Percentiles rank a stretch among this genome's conserved stretches.
Evolutionary conservation across 345 rosid genomes (phyloP).

Genomic region (Eucalyptus leucophloia): DNA sequence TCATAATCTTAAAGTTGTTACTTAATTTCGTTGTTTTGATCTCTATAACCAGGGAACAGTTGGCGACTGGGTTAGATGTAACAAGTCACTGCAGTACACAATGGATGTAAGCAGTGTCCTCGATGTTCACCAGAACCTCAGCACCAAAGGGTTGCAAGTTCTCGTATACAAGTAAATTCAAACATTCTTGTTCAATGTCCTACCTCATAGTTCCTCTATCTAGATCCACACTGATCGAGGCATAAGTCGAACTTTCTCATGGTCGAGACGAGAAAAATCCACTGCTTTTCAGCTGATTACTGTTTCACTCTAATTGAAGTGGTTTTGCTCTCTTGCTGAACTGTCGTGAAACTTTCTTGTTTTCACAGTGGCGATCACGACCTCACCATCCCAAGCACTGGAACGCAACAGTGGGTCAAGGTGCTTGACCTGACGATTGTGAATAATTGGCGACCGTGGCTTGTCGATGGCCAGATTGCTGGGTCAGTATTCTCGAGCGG

Average conservation of each 20-base stretch:
- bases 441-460: constrained; percentile 10
- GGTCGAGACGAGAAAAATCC: neutral
- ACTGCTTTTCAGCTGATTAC: neutral
- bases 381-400: constrained; percentile 5
- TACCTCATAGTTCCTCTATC: neutral
- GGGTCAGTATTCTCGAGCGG: neutral
- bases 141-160: neutral
- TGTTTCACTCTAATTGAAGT: neutral
- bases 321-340: neutral
- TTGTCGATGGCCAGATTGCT: constrained; percentile 10
- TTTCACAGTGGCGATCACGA: constrained; percentile 17
- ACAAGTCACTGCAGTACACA: constrained; percentile 6
- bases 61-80: constrained; percentile 12
- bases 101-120: constrained; percentile 6
- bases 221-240: neutral
- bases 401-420: constrained; percentile 13
- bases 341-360: neutral
- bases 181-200: neutral
- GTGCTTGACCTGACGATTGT: constrained; percentile 4
- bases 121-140: constrained; percentile 5
- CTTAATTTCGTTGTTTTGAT: neutral
- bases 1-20: neutral
- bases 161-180: constrained; percentile 7
- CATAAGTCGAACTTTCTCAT: neutral
- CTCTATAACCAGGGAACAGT: constrained; percentile 3